These are phyloP conservation scores for Erigeron canadensis DNA, from an alignment of 129 eudicot genomes.

Conservation along the genomic window DNA sequence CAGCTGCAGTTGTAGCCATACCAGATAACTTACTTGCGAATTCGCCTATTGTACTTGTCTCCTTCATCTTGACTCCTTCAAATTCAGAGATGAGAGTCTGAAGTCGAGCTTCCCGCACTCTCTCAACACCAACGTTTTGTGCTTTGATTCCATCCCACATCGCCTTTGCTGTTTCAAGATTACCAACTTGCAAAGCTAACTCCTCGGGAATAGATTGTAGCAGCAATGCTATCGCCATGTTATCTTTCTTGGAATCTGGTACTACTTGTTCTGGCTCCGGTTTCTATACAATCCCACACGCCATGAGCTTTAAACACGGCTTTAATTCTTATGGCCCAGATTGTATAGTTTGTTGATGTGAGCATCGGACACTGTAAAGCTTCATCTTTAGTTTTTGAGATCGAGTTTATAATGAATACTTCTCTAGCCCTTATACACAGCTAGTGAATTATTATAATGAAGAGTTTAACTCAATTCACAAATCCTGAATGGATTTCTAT, in stretches of 20 bases:
- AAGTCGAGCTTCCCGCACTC: neutral
- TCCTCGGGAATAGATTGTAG: neutral
- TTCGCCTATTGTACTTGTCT: neutral
- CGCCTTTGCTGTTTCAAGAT: neutral
- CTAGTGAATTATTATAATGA: too few species aligned
- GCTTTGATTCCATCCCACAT: neutral
- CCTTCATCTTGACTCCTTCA: neutral
- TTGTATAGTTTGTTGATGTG: neutral
- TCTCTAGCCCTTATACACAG: too few species aligned
- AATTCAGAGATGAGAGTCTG: neutral
- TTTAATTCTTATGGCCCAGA: neutral
- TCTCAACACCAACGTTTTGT: neutral
- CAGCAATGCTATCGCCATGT: neutral
- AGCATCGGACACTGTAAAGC: neutral
- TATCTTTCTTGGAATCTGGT: neutral
- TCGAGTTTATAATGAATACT: too few species aligned
- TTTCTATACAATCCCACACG: neutral
- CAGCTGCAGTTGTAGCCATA: neutral
- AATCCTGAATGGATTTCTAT: too few species aligned
- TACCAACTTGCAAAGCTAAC: neutral
- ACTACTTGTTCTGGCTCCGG: neutral
- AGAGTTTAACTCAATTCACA: too few species aligned
- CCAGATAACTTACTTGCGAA: neutral
- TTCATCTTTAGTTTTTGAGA: neutral
- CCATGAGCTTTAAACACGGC: neutral